Conservation (phyloP, 2,329 filamentous ascomycete species). For the Trichoderma citrinoviride region DNA sequence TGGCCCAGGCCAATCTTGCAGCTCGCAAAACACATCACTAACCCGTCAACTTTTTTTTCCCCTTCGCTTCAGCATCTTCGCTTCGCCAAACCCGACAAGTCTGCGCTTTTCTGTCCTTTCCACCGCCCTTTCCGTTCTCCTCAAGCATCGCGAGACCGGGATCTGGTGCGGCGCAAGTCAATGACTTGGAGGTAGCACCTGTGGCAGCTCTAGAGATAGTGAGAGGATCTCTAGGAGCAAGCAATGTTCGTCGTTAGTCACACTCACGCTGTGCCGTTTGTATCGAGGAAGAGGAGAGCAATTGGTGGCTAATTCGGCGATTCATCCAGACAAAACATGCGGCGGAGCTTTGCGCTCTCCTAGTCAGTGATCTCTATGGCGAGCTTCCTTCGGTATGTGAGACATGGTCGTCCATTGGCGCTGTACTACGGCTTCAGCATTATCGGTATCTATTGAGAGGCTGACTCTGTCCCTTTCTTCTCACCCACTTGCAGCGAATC, state of each 20-base stretch:
- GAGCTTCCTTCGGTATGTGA: slow-evolving; percentile 78
- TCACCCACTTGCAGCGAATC: slow-evolving; percentile 63
- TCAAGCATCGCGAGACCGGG: neutral
- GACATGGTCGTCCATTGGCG: neutral
- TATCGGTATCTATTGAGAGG: slow-evolving; percentile 21
- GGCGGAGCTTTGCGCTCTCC: slow-evolving; percentile 83
- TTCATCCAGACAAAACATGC: slow-evolving; percentile 62
- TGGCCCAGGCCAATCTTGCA: slow-evolving; percentile 21
- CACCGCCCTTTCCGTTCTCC: neutral
- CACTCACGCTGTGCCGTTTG: slow-evolving; percentile 22
- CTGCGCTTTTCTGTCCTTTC: neutral
- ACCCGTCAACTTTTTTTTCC: slow-evolving; percentile 12
- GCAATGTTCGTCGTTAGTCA: slow-evolving; percentile 54
- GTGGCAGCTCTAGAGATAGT: slow-evolving; percentile 73
- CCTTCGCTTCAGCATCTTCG: slow-evolving; percentile 1
- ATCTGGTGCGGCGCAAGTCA: slow-evolving; percentile 36
- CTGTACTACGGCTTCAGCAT: neutral
- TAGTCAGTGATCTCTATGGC: slow-evolving; percentile 86
- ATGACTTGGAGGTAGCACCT: slow-evolving; percentile 67
- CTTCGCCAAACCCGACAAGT: neutral
- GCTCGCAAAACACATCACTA: slow-evolving; percentile 14
- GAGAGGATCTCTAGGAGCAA: slow-evolving; percentile 74
- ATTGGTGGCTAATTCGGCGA: slow-evolving; percentile 24
- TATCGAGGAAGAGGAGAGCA: neutral
- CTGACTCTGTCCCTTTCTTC: slow-evolving; percentile 28